Base-by-base conservation (phyloP, 2,329 filamentous ascomycete genomes). In the Cytospora piceicola region DNA sequence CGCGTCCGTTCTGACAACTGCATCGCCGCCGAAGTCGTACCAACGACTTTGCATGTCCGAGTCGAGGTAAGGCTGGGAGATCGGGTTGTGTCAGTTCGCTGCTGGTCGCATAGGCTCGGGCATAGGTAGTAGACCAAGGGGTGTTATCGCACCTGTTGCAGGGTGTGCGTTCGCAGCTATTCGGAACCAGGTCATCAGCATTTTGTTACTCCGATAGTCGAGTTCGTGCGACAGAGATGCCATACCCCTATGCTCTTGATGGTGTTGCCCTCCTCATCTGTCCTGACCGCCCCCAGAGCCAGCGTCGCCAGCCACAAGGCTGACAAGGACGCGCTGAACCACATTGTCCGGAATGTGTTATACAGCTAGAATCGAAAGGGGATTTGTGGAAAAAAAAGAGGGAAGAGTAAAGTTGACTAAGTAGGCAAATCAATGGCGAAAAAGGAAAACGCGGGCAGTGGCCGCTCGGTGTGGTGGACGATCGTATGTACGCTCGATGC, bases 1-100 rank as follows among this genome's bases (percentile, higher is more conserved):
- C 87, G 85, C 85, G 76, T 90, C 87, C 70, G 87, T 88, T 72
- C 87, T 83, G 73, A 97, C 86, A 73, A 99, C 90, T 51, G 94
- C 93, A 81, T 97, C 93, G 75, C 94, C 95, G 76, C 95, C 95
- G 85, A 96, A 99, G 81, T 99, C 95, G 80, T 94, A 99, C 94
- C 95, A 99, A 76, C 95, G 90, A 81, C 92, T 97, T 81, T 96
- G 91, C 90, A 98, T 94, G 78, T 98, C 95, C 68, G 93, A 95
- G 81, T 99, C 95, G 73, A 99, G 88, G 80, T 97, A 99, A 69
- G 95, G 95, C 91, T 97, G 75, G 70, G 63, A 51, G 62, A 30
- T 63, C 36, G 42, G 42, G 42, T 24, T 49, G 27, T 49, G 67
- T 69, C 57, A 72, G 70, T 63, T 22, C 53, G 54, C 61, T 61